These are phyloP conservation scores for Annulohypoxylon maeteangense DNA, from an alignment of 495 filamentous ascomycete species.

Conservation along the genomic window DNA sequence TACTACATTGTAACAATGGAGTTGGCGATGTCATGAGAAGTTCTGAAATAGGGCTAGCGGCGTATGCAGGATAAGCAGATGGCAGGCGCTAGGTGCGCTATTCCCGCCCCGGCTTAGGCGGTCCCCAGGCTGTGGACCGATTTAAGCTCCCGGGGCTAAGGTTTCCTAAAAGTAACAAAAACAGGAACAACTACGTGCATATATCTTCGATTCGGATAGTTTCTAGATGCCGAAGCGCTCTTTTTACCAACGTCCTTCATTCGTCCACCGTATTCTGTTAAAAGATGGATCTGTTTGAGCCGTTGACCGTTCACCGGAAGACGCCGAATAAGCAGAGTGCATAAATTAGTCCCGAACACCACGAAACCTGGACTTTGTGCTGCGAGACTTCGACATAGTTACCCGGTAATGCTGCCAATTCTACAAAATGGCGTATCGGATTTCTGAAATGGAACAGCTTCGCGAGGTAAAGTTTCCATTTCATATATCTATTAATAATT, in stretches of 20 bases:
- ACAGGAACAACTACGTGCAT: neutral
- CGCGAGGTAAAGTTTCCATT: conserved; percentile 31
- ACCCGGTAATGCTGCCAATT: conserved; percentile 7
- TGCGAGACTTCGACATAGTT: neutral
- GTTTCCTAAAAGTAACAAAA: neutral
- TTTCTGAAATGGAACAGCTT: conserved; percentile 31
- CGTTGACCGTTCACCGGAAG: neutral
- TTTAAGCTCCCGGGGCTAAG: conserved; percentile 8
- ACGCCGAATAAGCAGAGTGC: conserved; percentile 25
- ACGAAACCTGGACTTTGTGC: neutral
- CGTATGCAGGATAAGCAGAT: conserved; percentile 45
- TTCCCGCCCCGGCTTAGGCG: conserved; percentile 1
- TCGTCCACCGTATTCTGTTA: neutral
- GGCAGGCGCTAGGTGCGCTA: conserved; percentile 35
- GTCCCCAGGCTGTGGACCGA: neutral
- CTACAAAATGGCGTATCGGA: conserved; percentile 5
- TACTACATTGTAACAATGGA: neutral
- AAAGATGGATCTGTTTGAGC: neutral
- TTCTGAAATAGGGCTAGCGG: neutral
- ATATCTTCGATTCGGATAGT: conserved; percentile 11
- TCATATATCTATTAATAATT: neutral
- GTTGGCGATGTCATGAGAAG: neutral
- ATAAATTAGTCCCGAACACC: neutral
- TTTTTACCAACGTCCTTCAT: neutral
- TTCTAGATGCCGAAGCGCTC: conserved; percentile 16